A percentile compares a stretch with the other conserved stretches of the same genome.
These are phyloP conservation scores for Adiantum capillusveneris DNA, from an alignment of 75 land plant genomes.

Conservation along the genomic window DNA sequence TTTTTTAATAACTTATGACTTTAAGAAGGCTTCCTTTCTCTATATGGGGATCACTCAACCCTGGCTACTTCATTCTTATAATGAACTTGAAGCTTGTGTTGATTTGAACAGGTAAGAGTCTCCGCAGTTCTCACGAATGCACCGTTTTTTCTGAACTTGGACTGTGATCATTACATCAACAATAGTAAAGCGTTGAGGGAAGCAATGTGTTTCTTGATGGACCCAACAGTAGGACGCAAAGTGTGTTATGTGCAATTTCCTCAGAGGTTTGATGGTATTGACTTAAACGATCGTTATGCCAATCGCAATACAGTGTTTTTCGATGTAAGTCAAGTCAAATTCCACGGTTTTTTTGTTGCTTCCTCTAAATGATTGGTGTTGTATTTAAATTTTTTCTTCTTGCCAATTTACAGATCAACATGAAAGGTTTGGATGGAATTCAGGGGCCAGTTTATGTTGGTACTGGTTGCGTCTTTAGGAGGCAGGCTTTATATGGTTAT, in stretches of 20 bases:
- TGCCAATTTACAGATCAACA: conserved; percentile 54
- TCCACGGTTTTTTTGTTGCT: not conserved
- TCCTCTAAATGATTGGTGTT: too few relatives aligned
- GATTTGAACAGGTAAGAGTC: conserved; percentile 69
- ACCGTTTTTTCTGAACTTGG: conserved; percentile 82
- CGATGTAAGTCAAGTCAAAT: conserved; percentile 59
- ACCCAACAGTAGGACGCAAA: conserved; percentile 76
- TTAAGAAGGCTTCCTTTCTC: too few relatives aligned
- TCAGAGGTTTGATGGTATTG: conserved; percentile 95
- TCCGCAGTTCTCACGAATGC: conserved; percentile 97
- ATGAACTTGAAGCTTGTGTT: not conserved
- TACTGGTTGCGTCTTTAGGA: conserved; percentile 83
- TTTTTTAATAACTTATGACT: not conserved
- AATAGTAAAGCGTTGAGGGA: conserved; percentile 94
- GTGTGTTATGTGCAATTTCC: conserved; percentile 99
- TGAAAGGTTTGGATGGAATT: conserved; percentile 89
- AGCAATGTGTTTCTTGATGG: conserved; percentile 96
- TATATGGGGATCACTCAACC: too few relatives aligned
- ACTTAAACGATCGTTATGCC: conserved; percentile 83
- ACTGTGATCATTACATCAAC: conserved; percentile 99
- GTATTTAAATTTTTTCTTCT: not conserved
- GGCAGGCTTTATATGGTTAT: conserved; percentile 71
- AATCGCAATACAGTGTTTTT: conserved; percentile 97
- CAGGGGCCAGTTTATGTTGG: conserved; percentile 93
- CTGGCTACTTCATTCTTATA: too few relatives aligned